Evolutionary conservation across 768 basidiomycete genomes (phyloP).

Genomic region (Gymnopilus junonius): DNA sequence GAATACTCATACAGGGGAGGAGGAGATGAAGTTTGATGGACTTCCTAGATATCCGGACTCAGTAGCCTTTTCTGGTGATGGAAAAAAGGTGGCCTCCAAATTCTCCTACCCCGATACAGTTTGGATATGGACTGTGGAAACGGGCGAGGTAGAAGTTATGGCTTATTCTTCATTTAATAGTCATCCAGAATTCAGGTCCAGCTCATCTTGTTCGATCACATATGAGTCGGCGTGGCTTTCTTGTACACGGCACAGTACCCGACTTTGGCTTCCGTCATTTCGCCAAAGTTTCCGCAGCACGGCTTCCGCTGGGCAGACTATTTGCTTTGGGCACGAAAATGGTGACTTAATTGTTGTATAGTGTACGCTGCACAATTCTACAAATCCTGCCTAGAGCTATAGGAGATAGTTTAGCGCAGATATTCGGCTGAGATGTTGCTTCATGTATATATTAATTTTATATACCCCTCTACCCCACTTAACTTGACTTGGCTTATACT

Average conservation of each 20-base stretch:
- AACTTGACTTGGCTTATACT: too few species aligned
- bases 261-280: neutral
- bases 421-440: too few species aligned
- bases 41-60: neutral
- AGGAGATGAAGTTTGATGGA: neutral
- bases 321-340: neutral
- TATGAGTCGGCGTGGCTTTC: neutral
- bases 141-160: too few species aligned
- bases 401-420: too few species aligned
- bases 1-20: neutral
- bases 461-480: too few species aligned
- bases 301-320: neutral
- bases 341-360: neutral
- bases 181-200: too few species aligned
- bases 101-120: neutral
- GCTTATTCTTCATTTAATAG: too few species aligned
- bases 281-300: too few species aligned
- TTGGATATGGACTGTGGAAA: neutral
- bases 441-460: too few species aligned
- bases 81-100: neutral
- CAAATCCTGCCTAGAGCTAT: too few species aligned
- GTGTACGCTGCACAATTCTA: too few species aligned
- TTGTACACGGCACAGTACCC: neutral
- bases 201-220: neutral
- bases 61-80: neutral